phyloP scores from a whole-genome alignment of 1,284 basidiomycete species.

The Cerrena zonata region DNA sequence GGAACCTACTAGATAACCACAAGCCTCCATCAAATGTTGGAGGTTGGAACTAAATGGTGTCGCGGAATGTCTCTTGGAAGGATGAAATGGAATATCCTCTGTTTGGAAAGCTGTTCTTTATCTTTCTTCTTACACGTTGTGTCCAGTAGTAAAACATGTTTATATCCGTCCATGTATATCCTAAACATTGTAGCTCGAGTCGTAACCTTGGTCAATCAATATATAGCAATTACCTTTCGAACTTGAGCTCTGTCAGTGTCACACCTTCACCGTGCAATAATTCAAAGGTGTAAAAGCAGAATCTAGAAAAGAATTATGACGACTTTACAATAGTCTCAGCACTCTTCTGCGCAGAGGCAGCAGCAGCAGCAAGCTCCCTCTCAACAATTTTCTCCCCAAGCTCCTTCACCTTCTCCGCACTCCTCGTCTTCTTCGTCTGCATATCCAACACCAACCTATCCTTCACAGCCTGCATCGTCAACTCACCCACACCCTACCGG shows the following conservation, averaged over 20 bases:
- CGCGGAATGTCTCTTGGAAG: too few relatives aligned
- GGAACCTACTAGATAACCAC: slow-evolving; percentile 16
- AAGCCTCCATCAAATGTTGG: not conserved
- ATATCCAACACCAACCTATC: slow-evolving; percentile 17
- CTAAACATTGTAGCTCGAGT: too few relatives aligned
- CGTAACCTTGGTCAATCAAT: not conserved
- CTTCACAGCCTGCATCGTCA: slow-evolving; percentile 36
- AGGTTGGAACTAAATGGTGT: too few relatives aligned
- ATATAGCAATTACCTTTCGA: not conserved
- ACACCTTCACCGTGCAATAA: not conserved
- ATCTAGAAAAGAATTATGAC: not conserved
- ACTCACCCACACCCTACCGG: slow-evolving; percentile 60
- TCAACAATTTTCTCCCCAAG: slow-evolving; percentile 43
- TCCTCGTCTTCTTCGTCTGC: slow-evolving; percentile 14
- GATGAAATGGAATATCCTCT: too few relatives aligned
- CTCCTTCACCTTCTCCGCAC: slow-evolving; percentile 27
- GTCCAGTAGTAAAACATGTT: not conserved
- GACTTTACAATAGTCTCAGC: not conserved
- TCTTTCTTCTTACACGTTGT: too few relatives aligned
- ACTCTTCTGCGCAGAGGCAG: not conserved
- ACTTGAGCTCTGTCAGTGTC: too few relatives aligned
- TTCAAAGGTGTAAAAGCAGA: not conserved
- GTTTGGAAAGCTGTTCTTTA: too few relatives aligned
- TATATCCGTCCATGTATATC: not conserved
- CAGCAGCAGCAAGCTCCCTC: slow-evolving; percentile 35